These are phyloP conservation scores for Eruca vesicaria DNA, from an alignment of 441 rosid species.

Conservation along the genomic window DNA sequence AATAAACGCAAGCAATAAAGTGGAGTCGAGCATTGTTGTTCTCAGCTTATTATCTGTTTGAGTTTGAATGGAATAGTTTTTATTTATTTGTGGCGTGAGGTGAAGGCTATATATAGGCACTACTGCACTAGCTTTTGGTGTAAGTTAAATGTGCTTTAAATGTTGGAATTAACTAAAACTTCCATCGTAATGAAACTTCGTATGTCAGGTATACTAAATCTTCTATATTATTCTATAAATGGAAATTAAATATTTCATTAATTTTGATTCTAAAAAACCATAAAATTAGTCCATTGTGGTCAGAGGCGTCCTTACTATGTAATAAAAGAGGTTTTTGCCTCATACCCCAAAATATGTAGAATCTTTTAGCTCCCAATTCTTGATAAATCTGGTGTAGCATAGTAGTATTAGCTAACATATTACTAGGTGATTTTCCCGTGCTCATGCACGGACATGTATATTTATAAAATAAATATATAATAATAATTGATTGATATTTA, in stretches of 20 bases:
- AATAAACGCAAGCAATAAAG: constrained; percentile 10
- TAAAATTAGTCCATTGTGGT: background rate
- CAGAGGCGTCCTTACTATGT: no score
- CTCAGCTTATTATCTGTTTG: background rate
- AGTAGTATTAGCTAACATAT: no score
- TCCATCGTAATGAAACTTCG: background rate
- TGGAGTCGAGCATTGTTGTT: constrained; percentile 15
- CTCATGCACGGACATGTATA: no score
- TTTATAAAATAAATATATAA: no score
- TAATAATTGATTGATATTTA: no score
- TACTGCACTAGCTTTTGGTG: background rate
- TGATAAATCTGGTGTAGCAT: no score
- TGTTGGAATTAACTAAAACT: background rate
- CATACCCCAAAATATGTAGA: no score
- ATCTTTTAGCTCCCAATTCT: no score
- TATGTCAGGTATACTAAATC: background rate
- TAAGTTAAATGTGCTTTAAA: background rate
- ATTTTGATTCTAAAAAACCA: background rate
- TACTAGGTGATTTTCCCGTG: no score
- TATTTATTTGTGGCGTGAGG: background rate
- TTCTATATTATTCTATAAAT: background rate
- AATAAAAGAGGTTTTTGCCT: no score
- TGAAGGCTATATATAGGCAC: background rate
- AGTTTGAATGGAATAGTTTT: background rate
- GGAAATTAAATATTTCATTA: background rate